A percentile compares a stretch with the other conserved stretches of the same genome.
Evolutionary conservation across 139 green algal genomes (phyloP).

Genomic region (Chlorella sp.): DNA sequence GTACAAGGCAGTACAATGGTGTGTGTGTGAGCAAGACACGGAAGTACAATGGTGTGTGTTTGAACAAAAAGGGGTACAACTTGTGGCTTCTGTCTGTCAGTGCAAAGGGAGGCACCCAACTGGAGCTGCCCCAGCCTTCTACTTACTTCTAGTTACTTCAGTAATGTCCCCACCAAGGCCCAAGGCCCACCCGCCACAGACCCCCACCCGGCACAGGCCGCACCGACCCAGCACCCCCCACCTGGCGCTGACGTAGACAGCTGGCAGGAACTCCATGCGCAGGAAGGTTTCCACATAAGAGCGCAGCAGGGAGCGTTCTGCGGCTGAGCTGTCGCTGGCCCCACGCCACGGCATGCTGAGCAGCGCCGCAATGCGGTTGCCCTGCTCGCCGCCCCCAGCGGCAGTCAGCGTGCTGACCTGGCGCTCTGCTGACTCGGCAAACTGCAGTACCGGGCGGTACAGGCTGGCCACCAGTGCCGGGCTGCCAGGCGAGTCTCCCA

Average conservation of each 20-base stretch:
- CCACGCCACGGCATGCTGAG: slow-evolving; percentile 28
- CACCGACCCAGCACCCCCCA: background rate
- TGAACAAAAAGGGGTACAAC: too few species aligned
- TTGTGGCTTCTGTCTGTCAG: too few species aligned
- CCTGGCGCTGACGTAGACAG: slow-evolving; percentile 68
- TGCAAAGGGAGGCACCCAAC: too few species aligned
- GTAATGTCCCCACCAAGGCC: too few species aligned
- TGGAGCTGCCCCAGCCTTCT: too few species aligned
- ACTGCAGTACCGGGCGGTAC: slow-evolving; percentile 53
- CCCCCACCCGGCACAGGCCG: too few species aligned
- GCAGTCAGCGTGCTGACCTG: slow-evolving; percentile 2
- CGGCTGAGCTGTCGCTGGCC: background rate
- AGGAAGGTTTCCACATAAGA: slow-evolving; percentile 63
- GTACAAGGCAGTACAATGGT: background rate
- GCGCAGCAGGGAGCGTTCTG: slow-evolving; percentile 44
- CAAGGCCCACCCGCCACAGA: too few species aligned
- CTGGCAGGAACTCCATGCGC: slow-evolving; percentile 69
- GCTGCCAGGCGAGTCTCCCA: slow-evolving; percentile 41
- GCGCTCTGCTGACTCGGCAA: slow-evolving; percentile 42
- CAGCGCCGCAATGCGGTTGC: slow-evolving; percentile 28
- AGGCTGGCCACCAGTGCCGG: slow-evolving; percentile 52
- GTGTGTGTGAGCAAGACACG: too few species aligned
- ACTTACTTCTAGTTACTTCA: too few species aligned
- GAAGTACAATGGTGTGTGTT: too few species aligned
- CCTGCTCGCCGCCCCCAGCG: background rate